Conservation (phyloP, 768 basidiomycete species). For the Suillus variegatus region DNA sequence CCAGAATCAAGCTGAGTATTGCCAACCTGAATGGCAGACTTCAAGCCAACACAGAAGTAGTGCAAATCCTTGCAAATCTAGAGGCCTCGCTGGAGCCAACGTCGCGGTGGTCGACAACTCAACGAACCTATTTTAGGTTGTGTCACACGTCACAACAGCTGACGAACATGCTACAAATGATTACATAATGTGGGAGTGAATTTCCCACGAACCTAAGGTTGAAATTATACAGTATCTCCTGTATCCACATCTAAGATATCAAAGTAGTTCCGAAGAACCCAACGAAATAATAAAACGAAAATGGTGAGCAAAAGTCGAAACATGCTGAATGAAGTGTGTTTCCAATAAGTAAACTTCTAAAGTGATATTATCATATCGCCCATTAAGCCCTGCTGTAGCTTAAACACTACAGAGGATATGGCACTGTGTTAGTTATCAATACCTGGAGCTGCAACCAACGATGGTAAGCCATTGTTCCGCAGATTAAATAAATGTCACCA, state of each 20-base stretch:
- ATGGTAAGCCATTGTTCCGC: neutral
- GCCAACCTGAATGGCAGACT: no score
- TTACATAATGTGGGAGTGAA: no score
- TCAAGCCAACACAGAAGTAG: no score
- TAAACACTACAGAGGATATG: neutral
- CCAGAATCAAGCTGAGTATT: no score
- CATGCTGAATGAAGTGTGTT: neutral
- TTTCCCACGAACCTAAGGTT: no score
- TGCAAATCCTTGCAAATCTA: no score
- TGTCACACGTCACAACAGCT: no score
- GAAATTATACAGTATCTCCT: no score
- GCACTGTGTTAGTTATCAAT: neutral
- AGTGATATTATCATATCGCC: neutral
- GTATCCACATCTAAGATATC: neutral
- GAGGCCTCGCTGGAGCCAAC: no score
- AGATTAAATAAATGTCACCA: neutral
- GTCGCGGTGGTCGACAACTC: no score
- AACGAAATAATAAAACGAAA: neutral
- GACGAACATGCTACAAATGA: no score
- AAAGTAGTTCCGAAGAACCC: neutral
- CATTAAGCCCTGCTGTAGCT: neutral
- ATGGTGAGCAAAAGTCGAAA: neutral
- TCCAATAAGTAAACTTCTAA: neutral
- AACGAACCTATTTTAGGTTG: no score
- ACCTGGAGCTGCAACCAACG: neutral